phyloP scores from a whole-genome alignment of 2,329 filamentous ascomycete species.

The Botrytis aclada region DNA sequence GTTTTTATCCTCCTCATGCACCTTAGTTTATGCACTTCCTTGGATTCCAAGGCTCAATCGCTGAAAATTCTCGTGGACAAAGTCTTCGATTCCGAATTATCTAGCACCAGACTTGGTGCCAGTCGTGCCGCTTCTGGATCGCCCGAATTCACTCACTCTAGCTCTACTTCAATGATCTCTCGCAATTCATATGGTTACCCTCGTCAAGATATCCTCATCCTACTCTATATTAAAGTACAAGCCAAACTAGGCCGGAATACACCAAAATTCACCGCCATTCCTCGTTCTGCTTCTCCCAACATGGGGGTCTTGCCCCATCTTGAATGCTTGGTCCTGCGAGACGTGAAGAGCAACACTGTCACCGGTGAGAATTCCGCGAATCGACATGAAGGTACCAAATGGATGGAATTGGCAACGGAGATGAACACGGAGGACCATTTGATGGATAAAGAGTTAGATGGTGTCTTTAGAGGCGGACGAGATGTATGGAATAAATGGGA shows the following conservation, averaged over 20 bases:
- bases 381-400: too few relatives aligned
- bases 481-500: neutral
- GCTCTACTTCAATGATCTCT: neutral
- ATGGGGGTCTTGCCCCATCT: neutral
- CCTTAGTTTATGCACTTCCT: conserved; percentile 11
- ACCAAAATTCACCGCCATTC: too few relatives aligned
- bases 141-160: neutral
- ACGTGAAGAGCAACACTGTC: neutral
- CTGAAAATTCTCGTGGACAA: neutral
- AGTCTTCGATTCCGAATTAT: neutral
- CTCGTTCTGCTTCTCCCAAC: too few relatives aligned
- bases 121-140: neutral
- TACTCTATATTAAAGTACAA: neutral
- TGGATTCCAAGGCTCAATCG: neutral
- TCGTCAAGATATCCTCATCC: neutral
- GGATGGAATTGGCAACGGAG: neutral
- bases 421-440: neutral
- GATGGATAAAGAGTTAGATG: neutral
- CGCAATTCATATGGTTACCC: neutral
- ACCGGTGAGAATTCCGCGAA: neutral
- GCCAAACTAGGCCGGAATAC: neutral
- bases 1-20: conserved; percentile 20
- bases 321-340: neutral
- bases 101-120: too few relatives aligned
- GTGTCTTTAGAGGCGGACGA: neutral